These are phyloP conservation scores for Hamigera avellanea DNA, from an alignment of 495 filamentous ascomycete species.

Conservation along the genomic window DNA sequence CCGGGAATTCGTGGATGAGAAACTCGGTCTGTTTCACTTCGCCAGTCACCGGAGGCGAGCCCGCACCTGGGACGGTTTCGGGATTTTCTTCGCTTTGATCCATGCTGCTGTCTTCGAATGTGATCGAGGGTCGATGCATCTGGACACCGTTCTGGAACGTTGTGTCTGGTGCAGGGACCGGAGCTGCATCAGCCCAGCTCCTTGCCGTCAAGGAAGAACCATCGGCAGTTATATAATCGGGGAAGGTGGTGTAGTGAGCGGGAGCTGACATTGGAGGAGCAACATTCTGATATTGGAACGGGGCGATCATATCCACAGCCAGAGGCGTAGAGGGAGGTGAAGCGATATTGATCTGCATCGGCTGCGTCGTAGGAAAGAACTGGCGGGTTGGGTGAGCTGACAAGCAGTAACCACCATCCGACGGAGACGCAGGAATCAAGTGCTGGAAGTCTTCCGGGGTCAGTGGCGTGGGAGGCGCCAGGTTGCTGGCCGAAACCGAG, in stretches of 20 bases:
- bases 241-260: slow-evolving; percentile 30
- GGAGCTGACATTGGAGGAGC: slow-evolving; percentile 36
- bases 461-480: slow-evolving; percentile 37
- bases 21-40: slow-evolving; percentile 29
- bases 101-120: slow-evolving; percentile 16
- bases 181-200: slow-evolving; percentile 29
- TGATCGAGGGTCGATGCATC: slow-evolving; percentile 20
- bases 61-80: slow-evolving; percentile 17
- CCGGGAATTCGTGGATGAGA: slow-evolving; percentile 32
- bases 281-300: slow-evolving; percentile 26
- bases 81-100: slow-evolving; percentile 16
- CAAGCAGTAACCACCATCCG: slow-evolving; percentile 28
- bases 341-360: slow-evolving; percentile 35
- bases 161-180: slow-evolving; percentile 29
- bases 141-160: slow-evolving; percentile 21
- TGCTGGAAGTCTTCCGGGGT: slow-evolving; percentile 35
- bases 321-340: slow-evolving; percentile 37
- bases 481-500: slow-evolving; percentile 23
- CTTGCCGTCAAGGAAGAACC: slow-evolving; percentile 21
- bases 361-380: slow-evolving; percentile 30
- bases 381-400: slow-evolving; percentile 26
- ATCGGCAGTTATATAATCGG: slow-evolving; percentile 26
- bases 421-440: slow-evolving; percentile 28
- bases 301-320: slow-evolving; percentile 24
- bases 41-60: slow-evolving; percentile 11